Evolutionary conservation across 768 basidiomycete species (phyloP).

Genomic region (Lepiota subincarnata): DNA sequence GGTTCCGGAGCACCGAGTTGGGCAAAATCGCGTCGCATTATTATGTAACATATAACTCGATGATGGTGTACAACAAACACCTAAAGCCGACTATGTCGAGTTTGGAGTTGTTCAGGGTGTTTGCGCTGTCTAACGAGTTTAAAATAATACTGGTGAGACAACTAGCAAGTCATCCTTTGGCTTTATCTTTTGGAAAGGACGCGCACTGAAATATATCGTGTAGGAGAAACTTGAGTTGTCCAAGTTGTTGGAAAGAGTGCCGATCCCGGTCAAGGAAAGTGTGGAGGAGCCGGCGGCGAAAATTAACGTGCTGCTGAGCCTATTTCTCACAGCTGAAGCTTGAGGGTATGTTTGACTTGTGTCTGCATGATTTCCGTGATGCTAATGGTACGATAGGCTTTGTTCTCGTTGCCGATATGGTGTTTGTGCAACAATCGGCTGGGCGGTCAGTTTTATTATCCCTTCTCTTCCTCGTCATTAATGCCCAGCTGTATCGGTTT

Average conservation of each 20-base stretch:
- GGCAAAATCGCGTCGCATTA: conserved; percentile 94
- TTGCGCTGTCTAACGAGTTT: conserved; percentile 94
- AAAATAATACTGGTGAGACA: conserved; percentile 44
- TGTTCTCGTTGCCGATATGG: conserved; percentile 86
- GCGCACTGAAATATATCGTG: conserved; percentile 24
- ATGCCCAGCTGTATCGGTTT: background rate
- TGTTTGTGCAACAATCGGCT: conserved; percentile 96
- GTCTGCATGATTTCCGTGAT: conserved; percentile 9
- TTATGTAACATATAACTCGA: conserved; percentile 92
- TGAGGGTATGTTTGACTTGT: conserved; percentile 45
- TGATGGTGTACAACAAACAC: conserved; percentile 96
- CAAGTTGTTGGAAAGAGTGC: conserved; percentile 89
- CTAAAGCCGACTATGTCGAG: conserved; percentile 81
- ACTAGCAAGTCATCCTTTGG: conserved; percentile 5
- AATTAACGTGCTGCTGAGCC: conserved; percentile 88
- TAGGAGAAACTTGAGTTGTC: conserved; percentile 89
- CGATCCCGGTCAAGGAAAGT: conserved; percentile 94
- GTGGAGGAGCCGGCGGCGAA: conserved; percentile 97
- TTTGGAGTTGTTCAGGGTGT: conserved; percentile 92
- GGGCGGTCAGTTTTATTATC: conserved; percentile 54
- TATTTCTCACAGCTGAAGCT: conserved; percentile 94
- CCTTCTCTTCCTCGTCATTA: background rate
- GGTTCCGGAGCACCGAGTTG: conserved; percentile 90
- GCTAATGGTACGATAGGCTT: conserved; percentile 21
- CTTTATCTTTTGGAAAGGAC: background rate